Percentiles rank a stretch among this genome's conserved stretches.
Conservation (phyloP, 805 yeast species). For the Schizosaccharomyces cryophilus region DNA sequence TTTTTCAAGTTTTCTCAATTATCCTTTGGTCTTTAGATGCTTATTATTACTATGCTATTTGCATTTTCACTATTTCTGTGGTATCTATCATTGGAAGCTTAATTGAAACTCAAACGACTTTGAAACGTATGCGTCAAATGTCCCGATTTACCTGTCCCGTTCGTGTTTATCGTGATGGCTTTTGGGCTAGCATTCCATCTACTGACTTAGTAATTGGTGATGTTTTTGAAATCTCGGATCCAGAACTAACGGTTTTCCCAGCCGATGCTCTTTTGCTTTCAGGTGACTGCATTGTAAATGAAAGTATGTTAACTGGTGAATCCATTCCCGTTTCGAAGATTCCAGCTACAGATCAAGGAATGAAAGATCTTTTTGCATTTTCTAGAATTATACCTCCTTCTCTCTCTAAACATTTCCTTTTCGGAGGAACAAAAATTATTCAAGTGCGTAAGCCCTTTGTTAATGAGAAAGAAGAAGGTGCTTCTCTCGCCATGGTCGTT, state of each 20-base stretch:
- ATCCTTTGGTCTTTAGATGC: constrained; percentile 78
- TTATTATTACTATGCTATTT: constrained; percentile 78
- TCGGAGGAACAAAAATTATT: constrained; percentile 71
- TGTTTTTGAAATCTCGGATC: constrained; percentile 74
- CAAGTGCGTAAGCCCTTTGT: constrained; percentile 40
- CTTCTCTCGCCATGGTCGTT: constrained; percentile 67
- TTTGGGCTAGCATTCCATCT: constrained; percentile 54
- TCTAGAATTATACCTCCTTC: constrained; percentile 11
- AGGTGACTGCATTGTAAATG: constrained; percentile 93
- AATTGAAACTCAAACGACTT: constrained; percentile 42
- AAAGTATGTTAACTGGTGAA: constrained; percentile 94
- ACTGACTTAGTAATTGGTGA: constrained; percentile 86
- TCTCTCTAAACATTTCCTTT: constrained; percentile 51
- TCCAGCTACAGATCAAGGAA: constrained; percentile 37
- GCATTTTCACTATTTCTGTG: constrained; percentile 70
- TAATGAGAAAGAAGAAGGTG: constrained; percentile 28
- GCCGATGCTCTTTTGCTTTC: constrained; percentile 70
- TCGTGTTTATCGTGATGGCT: constrained; percentile 75
- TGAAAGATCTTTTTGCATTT: constrained; percentile 11
- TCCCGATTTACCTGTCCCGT: constrained; percentile 57
- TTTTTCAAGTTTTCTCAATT: constrained; percentile 82
- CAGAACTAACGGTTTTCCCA: constrained; percentile 47
- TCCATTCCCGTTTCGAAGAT: constrained; percentile 83
- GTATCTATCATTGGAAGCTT: constrained; percentile 59
- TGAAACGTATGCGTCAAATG: constrained; percentile 45